phyloP scores from a whole-genome alignment of 169 alveolate genomes.

The Plasmodium yoelii region DNA sequence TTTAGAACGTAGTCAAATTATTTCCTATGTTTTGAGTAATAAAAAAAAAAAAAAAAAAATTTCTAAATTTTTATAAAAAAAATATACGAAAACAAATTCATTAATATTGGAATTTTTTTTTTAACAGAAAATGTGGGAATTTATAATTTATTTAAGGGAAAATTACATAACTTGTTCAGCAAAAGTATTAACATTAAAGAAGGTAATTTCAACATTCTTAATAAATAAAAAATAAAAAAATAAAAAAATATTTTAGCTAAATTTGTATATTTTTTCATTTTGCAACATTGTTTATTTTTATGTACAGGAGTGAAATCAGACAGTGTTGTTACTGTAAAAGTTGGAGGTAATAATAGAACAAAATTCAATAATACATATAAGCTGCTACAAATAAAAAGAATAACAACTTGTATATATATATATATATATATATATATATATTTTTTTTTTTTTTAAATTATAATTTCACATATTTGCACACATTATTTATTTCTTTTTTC shows the following conservation, averaged over 20 bases:
- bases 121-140: slow-evolving; percentile 35
- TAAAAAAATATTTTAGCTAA: neutral
- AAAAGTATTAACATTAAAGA: slow-evolving; percentile 16
- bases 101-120: neutral
- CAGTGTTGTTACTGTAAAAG: slow-evolving; percentile 56
- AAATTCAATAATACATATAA: too few species aligned
- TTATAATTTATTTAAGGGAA: slow-evolving; percentile 31
- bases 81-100: neutral
- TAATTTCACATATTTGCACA: too few species aligned
- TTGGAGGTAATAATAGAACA: slow-evolving; percentile 41
- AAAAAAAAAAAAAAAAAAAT: slow-evolving; percentile 1
- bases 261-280: neutral
- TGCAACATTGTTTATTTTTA: neutral
- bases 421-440: too few species aligned
- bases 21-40: slow-evolving; percentile 33
- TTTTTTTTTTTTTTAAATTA: too few species aligned
- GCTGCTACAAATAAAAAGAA: too few species aligned
- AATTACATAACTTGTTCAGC: slow-evolving; percentile 23
- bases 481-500: too few species aligned
- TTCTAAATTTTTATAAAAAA: neutral
- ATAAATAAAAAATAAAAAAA: too few species aligned
- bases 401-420: too few species aligned
- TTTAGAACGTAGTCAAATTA: slow-evolving; percentile 37
- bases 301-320: slow-evolving; percentile 33
- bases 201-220: slow-evolving; percentile 9